Evolutionary conservation across 352 stramenopile genomes (phyloP), one percentile per base, ranked within the genome.

Genomic region (Aphanomyces euteiches): DNA sequence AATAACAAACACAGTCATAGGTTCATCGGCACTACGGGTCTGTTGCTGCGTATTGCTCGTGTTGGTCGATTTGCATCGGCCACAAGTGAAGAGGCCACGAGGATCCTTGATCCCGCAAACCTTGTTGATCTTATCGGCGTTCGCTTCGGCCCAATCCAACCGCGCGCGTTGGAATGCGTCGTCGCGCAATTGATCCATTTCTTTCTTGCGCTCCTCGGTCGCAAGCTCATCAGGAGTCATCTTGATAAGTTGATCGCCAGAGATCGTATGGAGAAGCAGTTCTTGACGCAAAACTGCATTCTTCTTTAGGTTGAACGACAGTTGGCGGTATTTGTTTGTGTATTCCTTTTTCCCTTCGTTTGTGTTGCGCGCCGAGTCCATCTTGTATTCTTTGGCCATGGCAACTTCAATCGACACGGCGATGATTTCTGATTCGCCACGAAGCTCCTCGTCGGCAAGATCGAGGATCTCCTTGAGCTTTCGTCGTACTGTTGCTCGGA

Each of bases 1-100:
- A 68, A 97, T 83, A 47, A 98, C 91, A 80, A 98, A 98, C 12
- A 98, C 93, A 19, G 95, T 99, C 96, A 99, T 99, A 7, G 96
- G 96, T 75, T 99, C 96, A 95, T 99, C 95, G 28, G 96, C 96
- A 84, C 90, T 98, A 73, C 95, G 90, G 39, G 96, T 99, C 81
- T 99, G 96, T 75, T 98, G 98, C 81, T 98, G 93, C 72, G 92
- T 98, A 82, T 97, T 98, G 69, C 90, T 98, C 38, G 94, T 98
- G 77, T 98, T 98, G 61, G 85, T 90, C 47, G 87, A 97, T 75
- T 98, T 98, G 81, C 96, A 99, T 72, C 92, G 83, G 66, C 91
- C 89, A 77, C 96, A 99, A 69, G 87, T 92, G 72, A 95, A 95
- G 45, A 95, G 75, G 10, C 86, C 86, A 74, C 90, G 90, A 58